Evolutionary conservation across 345 rosid species (phyloP).

Genomic region (Zanthoxylum bungeanum): DNA sequence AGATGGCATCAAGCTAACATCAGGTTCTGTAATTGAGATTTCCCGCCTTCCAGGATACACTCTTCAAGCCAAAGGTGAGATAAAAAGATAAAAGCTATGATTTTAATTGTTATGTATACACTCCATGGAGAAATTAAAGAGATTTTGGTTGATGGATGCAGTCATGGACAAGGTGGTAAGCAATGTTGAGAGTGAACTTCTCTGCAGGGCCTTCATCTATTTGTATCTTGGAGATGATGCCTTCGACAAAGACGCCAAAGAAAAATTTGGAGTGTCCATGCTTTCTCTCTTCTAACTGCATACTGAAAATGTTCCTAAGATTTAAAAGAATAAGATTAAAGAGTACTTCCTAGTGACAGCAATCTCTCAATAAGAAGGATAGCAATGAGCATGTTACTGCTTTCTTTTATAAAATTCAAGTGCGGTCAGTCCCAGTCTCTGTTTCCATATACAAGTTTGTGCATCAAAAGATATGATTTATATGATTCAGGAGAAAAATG

Average conservation of each 20-base stretch:
- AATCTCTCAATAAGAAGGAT: constrained; percentile 16
- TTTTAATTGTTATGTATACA: not conserved
- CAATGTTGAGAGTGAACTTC: constrained; percentile 47
- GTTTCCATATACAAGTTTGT: not conserved
- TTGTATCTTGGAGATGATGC: constrained; percentile 50
- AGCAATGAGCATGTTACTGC: constrained; percentile 12
- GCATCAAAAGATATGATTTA: not conserved
- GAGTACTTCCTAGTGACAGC: not conserved
- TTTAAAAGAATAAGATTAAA: constrained; percentile 18
- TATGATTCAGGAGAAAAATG: not conserved
- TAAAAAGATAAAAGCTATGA: not conserved
- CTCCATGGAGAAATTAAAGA: not conserved
- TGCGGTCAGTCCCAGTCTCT: constrained; percentile 7
- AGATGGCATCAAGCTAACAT: constrained; percentile 38
- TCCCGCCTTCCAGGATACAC: constrained; percentile 41
- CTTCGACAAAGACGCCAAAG: constrained; percentile 47
- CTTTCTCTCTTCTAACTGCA: constrained; percentile 39
- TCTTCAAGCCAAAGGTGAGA: constrained; percentile 36
- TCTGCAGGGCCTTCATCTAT: constrained; percentile 47
- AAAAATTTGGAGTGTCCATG: constrained; percentile 39
- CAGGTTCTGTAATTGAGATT: constrained; percentile 46
- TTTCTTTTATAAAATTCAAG: constrained; percentile 4
- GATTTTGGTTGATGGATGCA: constrained; percentile 18
- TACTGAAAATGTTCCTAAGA: not conserved
- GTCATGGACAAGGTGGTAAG: constrained; percentile 43